Evolutionary conservation across 2,329 filamentous ascomycete genomes (phyloP).

Genomic region (Cytospora mali): DNA sequence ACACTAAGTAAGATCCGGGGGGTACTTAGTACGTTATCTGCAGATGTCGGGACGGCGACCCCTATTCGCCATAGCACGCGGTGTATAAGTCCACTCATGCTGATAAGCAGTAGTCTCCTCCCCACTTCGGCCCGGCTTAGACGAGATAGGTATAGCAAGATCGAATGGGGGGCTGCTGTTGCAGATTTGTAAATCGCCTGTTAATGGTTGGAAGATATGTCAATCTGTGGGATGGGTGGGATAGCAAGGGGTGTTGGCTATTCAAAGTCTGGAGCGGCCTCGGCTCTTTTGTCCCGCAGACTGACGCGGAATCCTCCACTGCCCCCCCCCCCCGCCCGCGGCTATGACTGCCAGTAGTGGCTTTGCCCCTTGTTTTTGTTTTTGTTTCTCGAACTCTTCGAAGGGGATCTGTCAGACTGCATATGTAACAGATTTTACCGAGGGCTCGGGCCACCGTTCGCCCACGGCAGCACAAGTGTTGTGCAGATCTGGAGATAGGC

Average conservation of each 20-base stretch:
- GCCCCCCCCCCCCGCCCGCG: no score
- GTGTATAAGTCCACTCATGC: not conserved
- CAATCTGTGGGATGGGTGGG: not conserved
- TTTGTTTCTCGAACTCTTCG: no score
- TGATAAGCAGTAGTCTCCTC: constrained; percentile 6
- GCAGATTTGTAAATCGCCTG: not conserved
- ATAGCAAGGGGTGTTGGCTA: not conserved
- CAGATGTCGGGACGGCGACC: constrained; percentile 1
- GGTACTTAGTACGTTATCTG: constrained; percentile 12
- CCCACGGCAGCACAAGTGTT: no score
- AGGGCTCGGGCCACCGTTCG: no score
- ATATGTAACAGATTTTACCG: no score
- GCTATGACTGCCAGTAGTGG: no score
- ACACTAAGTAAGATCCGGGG: not conserved
- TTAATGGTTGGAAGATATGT: not conserved
- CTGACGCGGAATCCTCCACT: no score
- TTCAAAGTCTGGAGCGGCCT: not conserved
- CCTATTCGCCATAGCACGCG: not conserved
- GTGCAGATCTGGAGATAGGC: no score
- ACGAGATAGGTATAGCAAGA: not conserved
- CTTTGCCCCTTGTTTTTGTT: no score
- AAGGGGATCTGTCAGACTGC: no score
- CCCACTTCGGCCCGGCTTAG: not conserved
- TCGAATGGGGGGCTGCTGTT: not conserved
- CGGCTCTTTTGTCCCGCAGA: no score